Conservation (phyloP, 768 basidiomycete genomes). For the Amyloporia xantha region DNA sequence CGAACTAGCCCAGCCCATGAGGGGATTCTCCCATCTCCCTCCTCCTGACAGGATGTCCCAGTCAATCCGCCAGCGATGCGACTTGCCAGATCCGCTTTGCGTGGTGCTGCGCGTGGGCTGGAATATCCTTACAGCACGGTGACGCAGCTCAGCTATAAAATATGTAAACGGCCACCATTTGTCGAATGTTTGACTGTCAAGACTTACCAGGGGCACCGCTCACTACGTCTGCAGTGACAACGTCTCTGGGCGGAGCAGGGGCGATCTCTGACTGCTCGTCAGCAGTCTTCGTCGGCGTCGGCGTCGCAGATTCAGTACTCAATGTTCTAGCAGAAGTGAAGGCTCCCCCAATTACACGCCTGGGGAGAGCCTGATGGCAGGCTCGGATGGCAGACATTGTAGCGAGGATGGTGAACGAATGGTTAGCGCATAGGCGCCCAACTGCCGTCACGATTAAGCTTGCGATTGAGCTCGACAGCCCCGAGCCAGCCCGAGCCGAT, state of each 20-base stretch:
- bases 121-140: slow-evolving; percentile 87
- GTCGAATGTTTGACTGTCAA: no score
- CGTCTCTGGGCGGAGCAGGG: slow-evolving; percentile 43
- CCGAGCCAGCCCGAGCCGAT: neutral
- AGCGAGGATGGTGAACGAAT: slow-evolving; percentile 1
- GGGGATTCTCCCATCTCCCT: slow-evolving; percentile 94
- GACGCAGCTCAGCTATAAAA: slow-evolving; percentile 84
- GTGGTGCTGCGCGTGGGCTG: slow-evolving; percentile 92
- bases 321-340: slow-evolving; percentile 13
- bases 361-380: slow-evolving; percentile 22
- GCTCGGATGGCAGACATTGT: slow-evolving; percentile 53
- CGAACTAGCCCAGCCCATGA: slow-evolving; percentile 98
- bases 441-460: no score
- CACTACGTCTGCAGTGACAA: slow-evolving; percentile 73
- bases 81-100: slow-evolving; percentile 86
- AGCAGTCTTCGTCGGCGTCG: slow-evolving; percentile 12
- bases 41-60: slow-evolving; percentile 87
- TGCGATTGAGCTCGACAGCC: neutral
- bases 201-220: slow-evolving; percentile 80
- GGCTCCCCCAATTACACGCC: slow-evolving; percentile 17
- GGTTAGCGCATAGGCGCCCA: neutral
- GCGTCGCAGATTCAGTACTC: slow-evolving; percentile 22
- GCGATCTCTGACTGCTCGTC: slow-evolving; percentile 33
- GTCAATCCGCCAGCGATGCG: slow-evolving; percentile 88
- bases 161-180: no score